These are phyloP conservation scores for Erythrophleum fordii DNA, from an alignment of 306 rosid species.

Conservation along the genomic window DNA sequence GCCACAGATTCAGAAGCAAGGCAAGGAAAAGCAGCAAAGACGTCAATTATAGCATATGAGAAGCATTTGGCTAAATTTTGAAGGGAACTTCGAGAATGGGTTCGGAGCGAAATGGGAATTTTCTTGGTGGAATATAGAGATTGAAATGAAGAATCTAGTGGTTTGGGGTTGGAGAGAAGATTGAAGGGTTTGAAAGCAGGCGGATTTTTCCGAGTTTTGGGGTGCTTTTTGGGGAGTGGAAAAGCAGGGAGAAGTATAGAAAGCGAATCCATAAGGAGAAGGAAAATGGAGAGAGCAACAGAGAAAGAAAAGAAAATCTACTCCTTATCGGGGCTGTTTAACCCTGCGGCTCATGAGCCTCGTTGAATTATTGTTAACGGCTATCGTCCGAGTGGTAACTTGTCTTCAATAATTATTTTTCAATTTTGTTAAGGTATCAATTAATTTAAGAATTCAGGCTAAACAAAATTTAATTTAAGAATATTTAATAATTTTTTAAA, in stretches of 20 bases:
- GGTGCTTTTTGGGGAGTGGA: conserved; percentile 57
- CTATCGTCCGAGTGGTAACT: not conserved
- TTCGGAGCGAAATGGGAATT: conserved; percentile 14
- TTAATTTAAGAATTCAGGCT: not conserved
- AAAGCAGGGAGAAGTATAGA: conserved; percentile 57
- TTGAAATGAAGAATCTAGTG: conserved; percentile 32
- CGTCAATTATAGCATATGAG: conserved; percentile 44
- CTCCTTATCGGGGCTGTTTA: not conserved
- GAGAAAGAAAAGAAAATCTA: conserved; percentile 38
- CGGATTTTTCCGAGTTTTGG: conserved; percentile 49
- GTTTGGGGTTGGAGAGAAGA: conserved; percentile 42
- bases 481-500: no score
- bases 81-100: conserved; percentile 27
- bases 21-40: conserved; percentile 59
- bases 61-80: conserved; percentile 36
- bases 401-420: not conserved
- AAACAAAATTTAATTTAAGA: no score
- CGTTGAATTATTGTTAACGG: not conserved
- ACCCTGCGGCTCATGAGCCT: not conserved
- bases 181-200: conserved; percentile 38
- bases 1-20: conserved; percentile 57
- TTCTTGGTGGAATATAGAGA: conserved; percentile 35
- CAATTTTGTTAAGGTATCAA: not conserved
- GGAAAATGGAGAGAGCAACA: conserved; percentile 4
- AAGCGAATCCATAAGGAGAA: conserved; percentile 61